Conservation (phyloP, 805 yeast species). For the Yarrowia sp. region DNA sequence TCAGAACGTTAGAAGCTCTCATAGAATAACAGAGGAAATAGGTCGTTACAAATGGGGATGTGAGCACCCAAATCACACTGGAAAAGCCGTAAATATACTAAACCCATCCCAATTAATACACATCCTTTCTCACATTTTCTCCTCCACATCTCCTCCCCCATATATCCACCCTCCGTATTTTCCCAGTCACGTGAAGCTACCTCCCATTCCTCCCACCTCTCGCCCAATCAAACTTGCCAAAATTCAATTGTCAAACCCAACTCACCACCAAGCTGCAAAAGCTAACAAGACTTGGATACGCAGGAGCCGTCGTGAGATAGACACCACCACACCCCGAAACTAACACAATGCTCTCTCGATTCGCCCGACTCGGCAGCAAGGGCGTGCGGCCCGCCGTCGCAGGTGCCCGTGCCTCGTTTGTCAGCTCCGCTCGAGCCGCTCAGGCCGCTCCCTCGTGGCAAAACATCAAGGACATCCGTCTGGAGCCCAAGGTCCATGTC, state of each 20-base stretch:
- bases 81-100: no score
- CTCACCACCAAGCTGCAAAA: slow-evolving; percentile 7
- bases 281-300: slow-evolving; percentile 21
- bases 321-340: slow-evolving; percentile 14
- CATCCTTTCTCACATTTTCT: no score
- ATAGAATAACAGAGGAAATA: no score
- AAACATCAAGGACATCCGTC: slow-evolving; percentile 33
- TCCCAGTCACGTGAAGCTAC: slow-evolving; percentile 17
- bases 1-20: no score
- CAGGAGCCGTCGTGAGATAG: slow-evolving; percentile 32
- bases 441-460: slow-evolving; percentile 34
- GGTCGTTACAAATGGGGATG: no score
- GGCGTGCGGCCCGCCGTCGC: slow-evolving; percentile 30
- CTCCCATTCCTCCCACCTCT: slow-evolving; percentile 10
- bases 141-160: background rate
- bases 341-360: slow-evolving; percentile 39
- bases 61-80: no score
- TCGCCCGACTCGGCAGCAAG: slow-evolving; percentile 36
- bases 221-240: slow-evolving; percentile 38
- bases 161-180: background rate
- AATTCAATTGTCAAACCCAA: slow-evolving; percentile 37
- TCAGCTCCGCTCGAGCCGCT: slow-evolving; percentile 24
- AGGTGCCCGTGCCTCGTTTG: slow-evolving; percentile 33
- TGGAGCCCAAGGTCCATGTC: slow-evolving; percentile 28
- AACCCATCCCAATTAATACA: no score